Base-by-base conservation (phyloP, 1,284 basidiomycete genomes). In the Ustilago bromivora region DNA sequence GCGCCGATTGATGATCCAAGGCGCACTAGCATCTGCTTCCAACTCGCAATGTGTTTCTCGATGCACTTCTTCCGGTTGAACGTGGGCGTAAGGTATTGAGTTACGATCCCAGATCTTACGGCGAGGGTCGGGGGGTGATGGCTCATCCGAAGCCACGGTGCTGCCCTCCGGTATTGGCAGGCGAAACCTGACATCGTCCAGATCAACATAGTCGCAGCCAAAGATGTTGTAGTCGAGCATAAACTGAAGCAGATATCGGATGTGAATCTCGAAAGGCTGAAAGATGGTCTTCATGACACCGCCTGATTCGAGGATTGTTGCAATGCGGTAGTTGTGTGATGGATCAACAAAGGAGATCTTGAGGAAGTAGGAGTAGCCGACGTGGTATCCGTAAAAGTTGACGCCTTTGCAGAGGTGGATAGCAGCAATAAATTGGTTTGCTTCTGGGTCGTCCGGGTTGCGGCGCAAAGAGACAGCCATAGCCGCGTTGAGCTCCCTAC, bases 141-240 rank as follows among this genome's bases (percentile, higher is more conserved):
- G 40, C 1, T 57, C 66, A 31, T 74, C 71, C 2, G 43, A 53
- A 1, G 71, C 71, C 1, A 79, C 38, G 2, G 36, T 38, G 28
- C 61, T 63, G 17, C 69, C 72, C 34, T 88, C 88, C 5, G 89
- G 88, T 0, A 89, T 77, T 7, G 88, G 89, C 35, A 87, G 84
- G 1, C 90, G 85, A 58, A 90, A 89, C n/a, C 82, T 85, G 5
- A 88, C 88, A 12, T 88, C 87, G 17, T 86, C 87, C 3, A 90
- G 80, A 66, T 96, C 91, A 56, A 98, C 88, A 90, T 92, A 94
- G 10, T 93, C 95, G 85, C 96, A 98, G 2, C 96, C 96, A 82
- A 95, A 97, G 40, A 99, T 89, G 70, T 95, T 95, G 86, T 94
- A 96, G 87, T 99, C 96, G 85, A 93, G 93, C 90, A 98, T 91